Evolutionary conservation across 129 eudicot genomes (phyloP).

Genomic region (Saposhnikovia divaricata): DNA sequence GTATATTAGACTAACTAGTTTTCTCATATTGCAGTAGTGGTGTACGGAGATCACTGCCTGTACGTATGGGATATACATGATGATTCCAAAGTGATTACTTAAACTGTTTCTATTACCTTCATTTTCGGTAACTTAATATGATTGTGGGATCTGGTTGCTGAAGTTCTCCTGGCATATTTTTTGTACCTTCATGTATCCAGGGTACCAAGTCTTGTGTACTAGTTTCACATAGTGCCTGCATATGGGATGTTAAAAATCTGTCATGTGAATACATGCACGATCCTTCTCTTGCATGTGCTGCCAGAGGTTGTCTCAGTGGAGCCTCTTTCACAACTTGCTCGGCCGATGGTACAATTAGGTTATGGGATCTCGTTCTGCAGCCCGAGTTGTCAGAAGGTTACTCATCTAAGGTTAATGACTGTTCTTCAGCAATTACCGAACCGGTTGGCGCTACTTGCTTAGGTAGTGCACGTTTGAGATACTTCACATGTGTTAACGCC

Average conservation of each 20-base stretch:
- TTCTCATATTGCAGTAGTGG: constrained; percentile 49
- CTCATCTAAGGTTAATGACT: constrained; percentile 16
- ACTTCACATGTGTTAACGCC: not conserved
- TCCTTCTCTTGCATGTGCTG: constrained; percentile 67
- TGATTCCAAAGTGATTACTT: constrained; percentile 39
- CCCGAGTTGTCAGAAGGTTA: constrained; percentile 20
- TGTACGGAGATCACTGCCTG: constrained; percentile 61
- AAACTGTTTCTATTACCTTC: not conserved
- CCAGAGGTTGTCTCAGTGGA: constrained; percentile 71
- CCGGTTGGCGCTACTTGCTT: constrained; percentile 29
- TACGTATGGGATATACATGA: constrained; percentile 63
- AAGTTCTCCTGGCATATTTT: constrained; percentile 5
- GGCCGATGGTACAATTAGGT: constrained; percentile 60
- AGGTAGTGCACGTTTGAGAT: constrained; percentile 32
- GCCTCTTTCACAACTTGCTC: constrained; percentile 75
- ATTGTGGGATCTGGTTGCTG: constrained; percentile 10
- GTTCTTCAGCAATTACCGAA: constrained; percentile 17
- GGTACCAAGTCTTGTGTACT: constrained; percentile 68
- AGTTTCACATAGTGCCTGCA: constrained; percentile 66
- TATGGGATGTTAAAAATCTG: constrained; percentile 65
- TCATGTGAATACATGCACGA: constrained; percentile 69
- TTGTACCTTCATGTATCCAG: constrained; percentile 31
- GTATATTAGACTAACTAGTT: constrained; percentile 14
- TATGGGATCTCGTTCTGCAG: constrained; percentile 59
- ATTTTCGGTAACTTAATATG: not conserved